phyloP scores from a whole-genome alignment of 1,139 yeast species.

The Spencermartinsiella ligniputridi region DNA sequence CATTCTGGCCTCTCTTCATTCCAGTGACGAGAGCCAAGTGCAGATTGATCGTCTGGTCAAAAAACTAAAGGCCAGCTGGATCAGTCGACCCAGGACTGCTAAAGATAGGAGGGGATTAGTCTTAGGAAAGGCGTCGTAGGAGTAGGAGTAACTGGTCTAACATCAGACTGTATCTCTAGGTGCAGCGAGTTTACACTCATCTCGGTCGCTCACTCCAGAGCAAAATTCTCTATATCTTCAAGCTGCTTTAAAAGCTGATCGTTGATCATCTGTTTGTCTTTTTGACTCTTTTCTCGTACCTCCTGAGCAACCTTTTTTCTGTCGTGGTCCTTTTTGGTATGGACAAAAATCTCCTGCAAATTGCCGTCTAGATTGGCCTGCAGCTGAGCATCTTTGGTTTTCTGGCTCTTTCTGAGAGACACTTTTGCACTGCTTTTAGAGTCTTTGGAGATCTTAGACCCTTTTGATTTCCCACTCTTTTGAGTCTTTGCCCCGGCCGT shows the following conservation, averaged over 20 bases:
- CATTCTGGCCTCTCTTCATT: conserved; percentile 45
- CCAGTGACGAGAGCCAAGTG: conserved; percentile 49
- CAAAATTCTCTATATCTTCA: conserved; percentile 54
- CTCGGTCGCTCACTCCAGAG: conserved; percentile 23
- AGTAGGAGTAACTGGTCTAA: too few relatives aligned
- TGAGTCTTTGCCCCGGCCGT: conserved; percentile 5
- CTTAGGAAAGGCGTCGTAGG: conserved; percentile 6
- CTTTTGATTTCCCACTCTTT: conserved; percentile 4
- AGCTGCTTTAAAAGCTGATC: conserved; percentile 53
- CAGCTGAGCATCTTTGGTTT: conserved; percentile 14
- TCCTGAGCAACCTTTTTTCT: conserved; percentile 43
- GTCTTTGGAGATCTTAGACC: conserved; percentile 8
- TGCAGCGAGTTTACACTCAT: neutral
- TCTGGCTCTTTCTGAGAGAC: conserved; percentile 7
- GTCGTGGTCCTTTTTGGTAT: conserved; percentile 32
- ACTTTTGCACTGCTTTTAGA: neutral
- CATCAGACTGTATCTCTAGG: too few relatives aligned
- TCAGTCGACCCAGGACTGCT: conserved; percentile 28
- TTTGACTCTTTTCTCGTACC: conserved; percentile 17
- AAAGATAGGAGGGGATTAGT: conserved; percentile 32
- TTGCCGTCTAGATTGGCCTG: conserved; percentile 13
- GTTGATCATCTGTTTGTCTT: conserved; percentile 42
- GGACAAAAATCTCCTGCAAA: conserved; percentile 9
- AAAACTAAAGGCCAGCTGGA: conserved; percentile 27
- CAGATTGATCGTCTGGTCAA: conserved; percentile 44